Percentiles rank a stretch among this genome's conserved stretches.
Conservation (phyloP, 108 stramenopile genomes). For the Fragilaria crotonensis region DNA sequence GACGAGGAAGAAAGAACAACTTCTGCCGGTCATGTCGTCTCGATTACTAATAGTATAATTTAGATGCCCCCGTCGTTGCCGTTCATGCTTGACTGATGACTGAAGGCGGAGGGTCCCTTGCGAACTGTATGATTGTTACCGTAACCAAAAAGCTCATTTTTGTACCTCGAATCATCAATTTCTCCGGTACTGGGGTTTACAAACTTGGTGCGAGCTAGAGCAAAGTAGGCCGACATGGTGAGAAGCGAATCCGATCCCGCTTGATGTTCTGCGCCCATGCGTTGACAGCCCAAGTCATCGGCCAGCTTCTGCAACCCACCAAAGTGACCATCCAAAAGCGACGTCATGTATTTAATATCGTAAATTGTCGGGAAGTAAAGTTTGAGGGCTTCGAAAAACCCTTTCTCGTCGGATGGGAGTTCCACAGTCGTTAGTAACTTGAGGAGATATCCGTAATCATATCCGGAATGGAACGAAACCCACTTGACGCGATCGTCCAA, state of each 20-base stretch:
- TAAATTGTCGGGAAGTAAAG: constrained; percentile 96
- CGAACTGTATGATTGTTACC: constrained; percentile 84
- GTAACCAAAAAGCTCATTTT: constrained; percentile 87
- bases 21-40: background rate
- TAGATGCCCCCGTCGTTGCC: background rate
- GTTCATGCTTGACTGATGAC: background rate
- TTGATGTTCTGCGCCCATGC: constrained; percentile 98
- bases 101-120: constrained; percentile 35
- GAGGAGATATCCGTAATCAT: constrained; percentile 97
- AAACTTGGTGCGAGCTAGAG: constrained; percentile 78
- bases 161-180: constrained; percentile 70
- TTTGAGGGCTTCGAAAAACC: constrained; percentile 89
- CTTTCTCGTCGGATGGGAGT: constrained; percentile 72
- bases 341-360: constrained; percentile 98
- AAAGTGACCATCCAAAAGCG: constrained; percentile 84
- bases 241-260: constrained; percentile 95
- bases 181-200: constrained; percentile 24
- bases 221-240: constrained; percentile 94
- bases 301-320: constrained; percentile 93
- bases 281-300: constrained; percentile 86
- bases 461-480: constrained; percentile 97
- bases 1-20: background rate
- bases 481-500: constrained; percentile 93
- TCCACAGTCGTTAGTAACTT: constrained; percentile 84
- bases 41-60: background rate